Evolutionary conservation across 441 rosid species (phyloP), one percentile per base, ranked within the genome.

Genomic region (Omphalea diandra): DNA sequence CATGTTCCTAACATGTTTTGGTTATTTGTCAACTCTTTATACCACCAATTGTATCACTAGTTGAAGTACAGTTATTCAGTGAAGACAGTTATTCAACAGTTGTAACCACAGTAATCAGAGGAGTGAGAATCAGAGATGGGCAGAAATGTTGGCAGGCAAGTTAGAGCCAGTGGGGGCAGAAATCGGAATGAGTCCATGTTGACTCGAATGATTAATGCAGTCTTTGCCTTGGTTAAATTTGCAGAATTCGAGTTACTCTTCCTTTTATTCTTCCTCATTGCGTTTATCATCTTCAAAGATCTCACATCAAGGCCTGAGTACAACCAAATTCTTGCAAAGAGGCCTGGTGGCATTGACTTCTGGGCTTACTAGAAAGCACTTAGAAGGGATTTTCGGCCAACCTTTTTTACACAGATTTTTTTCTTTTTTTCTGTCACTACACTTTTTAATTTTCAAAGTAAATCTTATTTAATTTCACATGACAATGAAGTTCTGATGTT

Each of bases 181-280:
- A 85, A 74, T 65, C 79, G 83, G 64, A 76, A 83, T 47, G 89
- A 83, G 41, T 80, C 94, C 0, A 27, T 67, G 62, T 78, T 87
- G 62, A 87, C 87, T 43, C 87, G 85, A 43, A 71, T 79, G 46
- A 87, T 87, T 56, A 81, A 77, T 69, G 65, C 84, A 36, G 79
- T 88, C 11, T 85, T 86, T 69, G 41, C 68, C 63, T 83, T 86
- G 65, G 76, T 83, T 29, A 75, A 81, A 75, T 63, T 78, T n/a
- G 91, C 90, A 6, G 98, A 90, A 83, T 90, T 90, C 50, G 98
- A 92, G 91, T 83, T 92, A 68, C 65, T 92, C 40, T 90, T 88
- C 57, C 38, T 90, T 41, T 88, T 90, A 58, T 90, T 92, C 87
- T 73, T 88, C 79, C 0, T 88, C 29, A 62, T 86, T 33, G 81